Evolutionary conservation across 2,329 filamentous ascomycete genomes (phyloP).

Genomic region (Plenodomus tracheiphilus): DNA sequence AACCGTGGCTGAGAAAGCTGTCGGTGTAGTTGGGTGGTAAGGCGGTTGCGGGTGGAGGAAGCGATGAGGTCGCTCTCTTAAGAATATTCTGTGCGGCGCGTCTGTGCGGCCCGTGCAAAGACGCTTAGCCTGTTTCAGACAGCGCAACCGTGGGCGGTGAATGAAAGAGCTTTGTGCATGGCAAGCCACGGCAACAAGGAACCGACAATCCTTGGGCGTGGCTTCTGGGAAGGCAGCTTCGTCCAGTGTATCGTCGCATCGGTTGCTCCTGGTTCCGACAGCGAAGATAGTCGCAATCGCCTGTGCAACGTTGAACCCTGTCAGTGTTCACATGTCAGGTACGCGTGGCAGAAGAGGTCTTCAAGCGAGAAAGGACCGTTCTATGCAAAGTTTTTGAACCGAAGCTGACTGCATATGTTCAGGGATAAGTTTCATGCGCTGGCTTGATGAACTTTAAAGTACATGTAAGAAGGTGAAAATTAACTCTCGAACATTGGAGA

Average conservation of each 20-base stretch:
- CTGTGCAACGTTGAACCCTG: neutral
- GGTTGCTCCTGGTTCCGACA: neutral
- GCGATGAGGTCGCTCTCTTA: constrained; percentile 22
- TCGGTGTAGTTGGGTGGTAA: constrained; percentile 27
- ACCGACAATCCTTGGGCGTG: neutral
- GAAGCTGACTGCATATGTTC: neutral
- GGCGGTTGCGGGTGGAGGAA: constrained; percentile 24
- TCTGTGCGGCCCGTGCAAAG: constrained; percentile 10
- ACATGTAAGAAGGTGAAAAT: no score
- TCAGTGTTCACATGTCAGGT: neutral
- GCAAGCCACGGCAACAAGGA: constrained; percentile 5
- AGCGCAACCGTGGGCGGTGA: constrained; percentile 23
- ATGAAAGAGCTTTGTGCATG: constrained; percentile 19
- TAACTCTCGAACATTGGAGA: no score
- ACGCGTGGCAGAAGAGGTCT: neutral
- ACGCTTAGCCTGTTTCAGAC: constrained; percentile 16
- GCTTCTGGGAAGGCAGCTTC: neutral
- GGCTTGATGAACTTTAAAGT: no score
- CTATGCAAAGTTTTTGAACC: neutral
- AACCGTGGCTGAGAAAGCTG: constrained; percentile 34
- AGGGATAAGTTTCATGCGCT: neutral
- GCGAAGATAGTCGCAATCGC: neutral
- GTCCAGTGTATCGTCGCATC: neutral
- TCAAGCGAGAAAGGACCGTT: neutral
- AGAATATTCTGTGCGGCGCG: constrained; percentile 30